A percentile compares a stretch with the other conserved stretches of the same genome.
Conservation (phyloP, 352 stramenopile species). For the Globisporangium uncinulatum region DNA sequence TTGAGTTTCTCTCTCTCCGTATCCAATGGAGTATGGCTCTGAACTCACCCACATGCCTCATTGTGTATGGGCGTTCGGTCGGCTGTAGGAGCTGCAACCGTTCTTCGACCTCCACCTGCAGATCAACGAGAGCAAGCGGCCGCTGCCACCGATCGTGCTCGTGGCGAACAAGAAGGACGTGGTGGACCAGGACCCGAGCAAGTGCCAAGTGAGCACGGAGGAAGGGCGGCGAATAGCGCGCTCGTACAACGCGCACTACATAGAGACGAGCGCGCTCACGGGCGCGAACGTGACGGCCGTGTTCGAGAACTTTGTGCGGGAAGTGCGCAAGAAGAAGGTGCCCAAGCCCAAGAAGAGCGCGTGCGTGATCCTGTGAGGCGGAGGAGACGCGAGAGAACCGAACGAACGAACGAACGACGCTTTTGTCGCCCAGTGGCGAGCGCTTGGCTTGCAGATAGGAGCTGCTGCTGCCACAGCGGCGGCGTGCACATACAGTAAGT, state of each 20-base stretch:
- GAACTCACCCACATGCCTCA: neutral
- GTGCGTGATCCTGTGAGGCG: constrained; percentile 54
- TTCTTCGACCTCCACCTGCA: constrained; percentile 88
- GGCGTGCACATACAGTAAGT: neutral
- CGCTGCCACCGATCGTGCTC: constrained; percentile 79
- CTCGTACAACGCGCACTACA: constrained; percentile 85
- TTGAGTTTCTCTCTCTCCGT: neutral
- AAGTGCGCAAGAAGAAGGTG: constrained; percentile 77
- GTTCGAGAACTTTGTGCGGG: constrained; percentile 85
- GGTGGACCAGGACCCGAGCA: constrained; percentile 72
- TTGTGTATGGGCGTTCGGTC: too few species aligned
- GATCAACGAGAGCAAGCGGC: constrained; percentile 81
- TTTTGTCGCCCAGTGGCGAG: too few species aligned
- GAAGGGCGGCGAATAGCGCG: constrained; percentile 79
- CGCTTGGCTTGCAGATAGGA: neutral
- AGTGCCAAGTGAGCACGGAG: constrained; percentile 82
- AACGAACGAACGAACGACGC: neutral
- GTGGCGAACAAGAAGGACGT: constrained; percentile 89
- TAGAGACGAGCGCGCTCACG: constrained; percentile 84
- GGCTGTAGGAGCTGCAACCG: constrained; percentile 65
- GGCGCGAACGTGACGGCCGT: constrained; percentile 82
- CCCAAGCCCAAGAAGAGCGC: constrained; percentile 70
- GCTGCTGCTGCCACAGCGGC: neutral
- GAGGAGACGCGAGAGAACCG: too few species aligned
- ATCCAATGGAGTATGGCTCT: neutral